These are phyloP conservation scores for Drechslera avenae DNA, from an alignment of 2,329 filamentous ascomycete genomes.

Conservation along the genomic window DNA sequence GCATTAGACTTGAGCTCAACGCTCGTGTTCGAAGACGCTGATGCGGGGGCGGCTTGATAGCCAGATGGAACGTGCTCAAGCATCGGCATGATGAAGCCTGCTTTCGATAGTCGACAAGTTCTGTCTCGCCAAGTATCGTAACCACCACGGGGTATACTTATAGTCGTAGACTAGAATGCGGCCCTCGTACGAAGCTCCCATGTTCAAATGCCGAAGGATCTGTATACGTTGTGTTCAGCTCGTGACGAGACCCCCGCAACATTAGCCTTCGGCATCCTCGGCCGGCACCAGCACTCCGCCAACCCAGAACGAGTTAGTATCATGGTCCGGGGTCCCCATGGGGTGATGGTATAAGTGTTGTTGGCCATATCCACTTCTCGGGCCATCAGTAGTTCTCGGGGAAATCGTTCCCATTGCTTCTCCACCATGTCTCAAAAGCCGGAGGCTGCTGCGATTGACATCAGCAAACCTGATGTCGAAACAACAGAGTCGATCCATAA, in stretches of 20 bases:
- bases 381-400: not conserved
- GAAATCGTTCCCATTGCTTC: not conserved
- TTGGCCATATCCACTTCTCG: slow-evolving; percentile 13
- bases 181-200: slow-evolving; percentile 3
- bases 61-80: slow-evolving; percentile 52
- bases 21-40: slow-evolving; percentile 23
- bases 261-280: slow-evolving; percentile 21
- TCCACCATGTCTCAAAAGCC: slow-evolving; percentile 24
- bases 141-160: slow-evolving; percentile 2
- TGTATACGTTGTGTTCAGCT: not conserved
- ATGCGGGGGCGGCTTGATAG: slow-evolving; percentile 34
- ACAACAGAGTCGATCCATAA: slow-evolving; percentile 38
- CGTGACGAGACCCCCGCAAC: not conserved
- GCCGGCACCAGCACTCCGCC: not conserved
- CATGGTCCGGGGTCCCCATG: slow-evolving; percentile 34
- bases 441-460: slow-evolving; percentile 15
- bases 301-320: slow-evolving; percentile 12
- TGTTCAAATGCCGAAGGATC: not conserved
- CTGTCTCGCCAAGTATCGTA: not conserved
- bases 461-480: slow-evolving; percentile 32
- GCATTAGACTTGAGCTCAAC: slow-evolving; percentile 53
- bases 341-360: slow-evolving; percentile 23
- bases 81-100: slow-evolving; percentile 53
- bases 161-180: slow-evolving; percentile 2
- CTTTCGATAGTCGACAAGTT: not conserved